Evolutionary conservation across 1,139 yeast species (phyloP).

Genomic region (Zygosaccharomyces sapae): DNA sequence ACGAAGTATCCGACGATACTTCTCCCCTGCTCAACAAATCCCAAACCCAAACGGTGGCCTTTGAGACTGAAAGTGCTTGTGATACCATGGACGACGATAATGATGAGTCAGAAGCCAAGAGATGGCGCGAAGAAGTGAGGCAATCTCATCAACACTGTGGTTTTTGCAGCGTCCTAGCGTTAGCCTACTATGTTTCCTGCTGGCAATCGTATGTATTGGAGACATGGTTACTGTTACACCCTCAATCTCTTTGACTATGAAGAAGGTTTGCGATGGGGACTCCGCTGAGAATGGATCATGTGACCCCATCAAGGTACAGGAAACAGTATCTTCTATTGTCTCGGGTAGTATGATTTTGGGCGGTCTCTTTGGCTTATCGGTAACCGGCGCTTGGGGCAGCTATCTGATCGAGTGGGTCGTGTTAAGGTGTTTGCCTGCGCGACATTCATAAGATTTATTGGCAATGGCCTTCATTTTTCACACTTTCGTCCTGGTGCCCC

Average conservation of each 20-base stretch:
- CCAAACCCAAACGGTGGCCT: slow-evolving; percentile 4
- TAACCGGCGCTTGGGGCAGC: slow-evolving; percentile 27
- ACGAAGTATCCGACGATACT: neutral
- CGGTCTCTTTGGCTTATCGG: slow-evolving; percentile 21
- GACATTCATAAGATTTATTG: slow-evolving; percentile 13
- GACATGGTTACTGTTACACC: slow-evolving; percentile 34
- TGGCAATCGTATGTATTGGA: slow-evolving; percentile 24
- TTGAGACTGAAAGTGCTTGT: slow-evolving; percentile 6
- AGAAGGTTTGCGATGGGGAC: slow-evolving; percentile 30
- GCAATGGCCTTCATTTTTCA: slow-evolving; percentile 13
- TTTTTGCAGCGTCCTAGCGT: slow-evolving; percentile 37
- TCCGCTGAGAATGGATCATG: slow-evolving; percentile 20
- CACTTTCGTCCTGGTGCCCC: slow-evolving; percentile 14
- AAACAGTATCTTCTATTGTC: slow-evolving; percentile 15
- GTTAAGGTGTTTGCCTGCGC: slow-evolving; percentile 24
- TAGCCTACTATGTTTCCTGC: slow-evolving; percentile 25
- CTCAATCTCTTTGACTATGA: slow-evolving; percentile 28
- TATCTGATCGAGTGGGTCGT: slow-evolving; percentile 28
- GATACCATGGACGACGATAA: slow-evolving; percentile 7
- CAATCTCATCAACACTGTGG: slow-evolving; percentile 17
- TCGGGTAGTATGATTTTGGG: slow-evolving; percentile 14
- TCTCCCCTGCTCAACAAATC: slow-evolving; percentile 1
- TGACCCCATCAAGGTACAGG: slow-evolving; percentile 35
- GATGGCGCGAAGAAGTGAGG: slow-evolving; percentile 26
- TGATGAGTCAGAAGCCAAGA: slow-evolving; percentile 19